Conservation (phyloP, 106 monocot species). For the Chionographis japonica region DNA sequence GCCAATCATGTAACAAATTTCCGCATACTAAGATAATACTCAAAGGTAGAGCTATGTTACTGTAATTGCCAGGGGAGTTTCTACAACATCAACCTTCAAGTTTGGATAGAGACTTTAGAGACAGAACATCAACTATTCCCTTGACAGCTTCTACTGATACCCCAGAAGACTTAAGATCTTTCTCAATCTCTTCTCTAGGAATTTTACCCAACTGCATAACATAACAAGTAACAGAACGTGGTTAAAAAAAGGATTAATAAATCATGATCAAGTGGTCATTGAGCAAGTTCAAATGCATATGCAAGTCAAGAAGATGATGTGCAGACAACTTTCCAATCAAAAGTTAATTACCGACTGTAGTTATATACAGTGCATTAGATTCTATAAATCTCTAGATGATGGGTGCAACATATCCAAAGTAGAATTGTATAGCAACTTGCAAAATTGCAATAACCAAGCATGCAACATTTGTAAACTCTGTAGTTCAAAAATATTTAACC, state of each 20-base stretch:
- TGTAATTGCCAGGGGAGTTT: background rate
- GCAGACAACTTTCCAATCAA: no score
- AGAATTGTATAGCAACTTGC: no score
- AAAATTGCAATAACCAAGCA: no score
- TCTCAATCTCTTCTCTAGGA: constrained; percentile 83
- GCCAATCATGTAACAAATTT: no score
- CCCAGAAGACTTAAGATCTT: constrained; percentile 58
- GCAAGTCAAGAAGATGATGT: no score
- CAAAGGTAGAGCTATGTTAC: background rate
- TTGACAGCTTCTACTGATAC: constrained; percentile 65
- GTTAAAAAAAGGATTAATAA: background rate
- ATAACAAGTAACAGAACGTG: background rate
- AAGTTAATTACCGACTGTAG: no score
- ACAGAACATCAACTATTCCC: constrained; percentile 79
- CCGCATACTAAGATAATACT: no score
- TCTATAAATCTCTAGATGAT: no score
- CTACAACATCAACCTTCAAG: constrained; percentile 65
- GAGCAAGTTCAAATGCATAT: background rate
- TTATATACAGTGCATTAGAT: no score
- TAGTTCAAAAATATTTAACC: no score
- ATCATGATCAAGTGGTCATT: background rate
- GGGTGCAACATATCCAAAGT: no score
- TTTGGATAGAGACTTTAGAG: constrained; percentile 73
- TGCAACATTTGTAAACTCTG: no score
- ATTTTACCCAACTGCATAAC: constrained; percentile 75